Evolutionary conservation across 2,329 filamentous ascomycete species (phyloP).

Genomic region (Rutstroemia sp.): DNA sequence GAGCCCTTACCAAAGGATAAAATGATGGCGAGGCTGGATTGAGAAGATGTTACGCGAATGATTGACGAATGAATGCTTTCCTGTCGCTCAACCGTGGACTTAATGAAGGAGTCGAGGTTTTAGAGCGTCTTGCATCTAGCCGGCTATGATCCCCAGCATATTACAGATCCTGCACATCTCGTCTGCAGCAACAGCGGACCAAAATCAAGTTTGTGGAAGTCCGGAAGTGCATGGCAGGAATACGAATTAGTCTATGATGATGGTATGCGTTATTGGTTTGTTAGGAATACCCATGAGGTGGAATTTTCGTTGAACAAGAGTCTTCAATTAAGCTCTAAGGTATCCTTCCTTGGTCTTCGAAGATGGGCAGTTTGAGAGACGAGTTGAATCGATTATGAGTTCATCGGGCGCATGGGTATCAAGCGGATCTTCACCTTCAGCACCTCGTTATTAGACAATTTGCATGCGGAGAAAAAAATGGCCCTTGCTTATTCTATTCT

Average conservation of each 20-base stretch:
- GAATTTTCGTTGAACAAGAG: constrained; percentile 22
- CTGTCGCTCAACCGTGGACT: constrained; percentile 25
- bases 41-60: constrained; percentile 36
- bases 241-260: constrained; percentile 24
- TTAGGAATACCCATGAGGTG: constrained; percentile 27
- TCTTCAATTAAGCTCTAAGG: constrained; percentile 21
- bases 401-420: constrained; percentile 16
- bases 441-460: constrained; percentile 28
- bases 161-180: constrained; percentile 24
- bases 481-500: constrained; percentile 28
- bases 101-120: constrained; percentile 20
- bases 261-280: constrained; percentile 29
- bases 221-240: constrained; percentile 23
- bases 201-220: constrained; percentile 25
- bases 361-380: constrained; percentile 17
- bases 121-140: constrained; percentile 24
- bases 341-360: constrained; percentile 20
- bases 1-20: constrained; percentile 86
- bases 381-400: constrained; percentile 19
- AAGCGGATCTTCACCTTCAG: constrained; percentile 21
- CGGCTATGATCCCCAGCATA: constrained; percentile 23
- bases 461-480: constrained; percentile 26
- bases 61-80: constrained; percentile 31
- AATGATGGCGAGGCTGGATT: constrained; percentile 97
- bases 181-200: constrained; percentile 21